These are phyloP conservation scores for Hypericum androsaemum DNA, from an alignment of 345 rosid genomes.

Conservation along the genomic window DNA sequence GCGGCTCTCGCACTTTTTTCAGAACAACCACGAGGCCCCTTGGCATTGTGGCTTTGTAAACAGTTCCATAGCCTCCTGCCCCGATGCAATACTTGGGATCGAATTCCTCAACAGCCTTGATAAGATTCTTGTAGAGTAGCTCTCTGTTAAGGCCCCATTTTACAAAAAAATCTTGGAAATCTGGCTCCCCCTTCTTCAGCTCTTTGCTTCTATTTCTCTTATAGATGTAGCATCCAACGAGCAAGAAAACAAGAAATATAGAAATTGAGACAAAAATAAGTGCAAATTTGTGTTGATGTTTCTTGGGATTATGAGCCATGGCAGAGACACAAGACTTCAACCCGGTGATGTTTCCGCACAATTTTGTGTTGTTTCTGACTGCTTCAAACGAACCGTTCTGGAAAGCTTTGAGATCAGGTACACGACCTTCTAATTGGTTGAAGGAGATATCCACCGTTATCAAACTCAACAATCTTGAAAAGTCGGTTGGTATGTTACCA, in stretches of 20 bases:
- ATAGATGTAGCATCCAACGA: background rate
- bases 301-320: background rate
- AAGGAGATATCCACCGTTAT: constrained; percentile 10
- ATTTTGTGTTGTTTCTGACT: constrained; percentile 1
- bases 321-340: background rate
- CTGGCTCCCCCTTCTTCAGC: background rate
- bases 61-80: background rate
- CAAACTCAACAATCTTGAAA: constrained; percentile 1
- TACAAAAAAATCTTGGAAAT: background rate
- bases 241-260: background rate
- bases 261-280: background rate
- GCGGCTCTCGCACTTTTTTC: constrained; percentile 7
- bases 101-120: constrained; percentile 9
- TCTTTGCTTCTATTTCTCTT: background rate
- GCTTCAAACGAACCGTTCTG: constrained; percentile 10
- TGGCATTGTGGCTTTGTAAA: constrained; percentile 9
- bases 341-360: constrained; percentile 12
- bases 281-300: background rate
- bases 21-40: constrained; percentile 5
- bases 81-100: constrained; percentile 6
- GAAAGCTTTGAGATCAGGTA: constrained; percentile 14
- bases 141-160: background rate
- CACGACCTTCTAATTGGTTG: constrained; percentile 8
- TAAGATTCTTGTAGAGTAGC: background rate
- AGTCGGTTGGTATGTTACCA: constrained; percentile 7